Base-by-base conservation (phyloP, 192 early-diverging fungal genomes). In the Backusella parvicylindrica region DNA sequence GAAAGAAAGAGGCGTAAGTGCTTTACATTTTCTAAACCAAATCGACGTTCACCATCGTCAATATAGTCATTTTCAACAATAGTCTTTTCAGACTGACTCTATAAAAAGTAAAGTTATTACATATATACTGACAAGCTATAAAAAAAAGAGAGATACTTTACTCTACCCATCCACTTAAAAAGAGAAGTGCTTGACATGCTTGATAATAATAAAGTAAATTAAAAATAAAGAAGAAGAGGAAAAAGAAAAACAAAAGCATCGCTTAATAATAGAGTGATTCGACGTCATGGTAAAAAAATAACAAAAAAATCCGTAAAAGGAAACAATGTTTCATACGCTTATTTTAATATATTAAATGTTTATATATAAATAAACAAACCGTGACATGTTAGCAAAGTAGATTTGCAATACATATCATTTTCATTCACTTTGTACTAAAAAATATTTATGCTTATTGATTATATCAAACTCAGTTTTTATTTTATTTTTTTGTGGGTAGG, bases 1-100 rank as follows among this genome's bases (percentile, higher is more conserved):
- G 6, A 26, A 41, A 12, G 37, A 23, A 41, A 16, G 43, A 16
- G 12, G 35, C 7, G 8, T 1, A 43, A 23, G 41, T 30, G 9
- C 1, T 3, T 71, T 87, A 95, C 94, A 86, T 98, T 98, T 81
- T 96, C 92, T n/a, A 98, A 83, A 18, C 96, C 96, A 74, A 91
- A 93, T 85, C 89, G 94, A 50, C 94, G 79, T 68, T 96, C 95
- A 26, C 85, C 82, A 72, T 90, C 88, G 28, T 87, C 86, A 12
- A 80, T 84, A 73, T 87, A 84, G 41, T 78, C 49, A 65, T 77
- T 75, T 28, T 86, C 84, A 33, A 67, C 75, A 11, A 70, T 66
- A 7, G 83, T 53, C 37, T 84, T 84, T 66, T 79, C 83, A 33
- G 79, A 72, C 68, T 83, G 81, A 37, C 78, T 74, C 85, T 86